Base-by-base conservation (phyloP, 257 asterid genomes). In the Primulina eburnea region DNA sequence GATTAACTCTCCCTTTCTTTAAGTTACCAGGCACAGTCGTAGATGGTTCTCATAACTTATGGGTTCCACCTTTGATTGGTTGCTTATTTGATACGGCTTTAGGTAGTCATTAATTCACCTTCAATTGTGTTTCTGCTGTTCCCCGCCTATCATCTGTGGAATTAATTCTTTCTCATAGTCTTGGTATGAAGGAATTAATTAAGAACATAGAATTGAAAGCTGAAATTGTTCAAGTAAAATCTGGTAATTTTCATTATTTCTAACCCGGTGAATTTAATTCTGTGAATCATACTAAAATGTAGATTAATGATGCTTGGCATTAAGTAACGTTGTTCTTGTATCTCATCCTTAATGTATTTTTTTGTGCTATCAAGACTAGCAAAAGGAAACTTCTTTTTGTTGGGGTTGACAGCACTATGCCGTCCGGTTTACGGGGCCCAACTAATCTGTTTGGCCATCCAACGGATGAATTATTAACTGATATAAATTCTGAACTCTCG, bases 391-490 rank as follows among this genome's bases (percentile, higher is more conserved):
- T 84, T 75, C 93, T 88, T 76, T 94, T 94, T 50, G 92, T 91
- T 50, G 97, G 97, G 69, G 79, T 94, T 75, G 99, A 94, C 79
- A 85, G 97, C 88, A 80, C 95, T 0, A 79, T 72, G 75, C 69
- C 86, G 65, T 71, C 84, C 34, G 99, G 97, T 7, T 85, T 94
- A 64, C 90, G 95, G 6, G 97, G 97, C 76, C 99, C 99, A 30
- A 91, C 99, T 18, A 91, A 94, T 78, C 78, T 94, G 65, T 94
- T 94, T 77, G 99, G 99, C 57, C 99, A 94, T 82, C 96, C 99
- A 21, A 91, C 92, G 6, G 96, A 94, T 77, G 83, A 92, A 71
- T 76, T 91, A 33, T 77, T 94, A 53, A 77, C 61, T 71, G 85
- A 89, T 47, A 76, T 94, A 81, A 76, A 80, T 62, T 77, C 88